phyloP scores from a whole-genome alignment of 2,329 filamentous ascomycete genomes.

The Nemania diffusa region DNA sequence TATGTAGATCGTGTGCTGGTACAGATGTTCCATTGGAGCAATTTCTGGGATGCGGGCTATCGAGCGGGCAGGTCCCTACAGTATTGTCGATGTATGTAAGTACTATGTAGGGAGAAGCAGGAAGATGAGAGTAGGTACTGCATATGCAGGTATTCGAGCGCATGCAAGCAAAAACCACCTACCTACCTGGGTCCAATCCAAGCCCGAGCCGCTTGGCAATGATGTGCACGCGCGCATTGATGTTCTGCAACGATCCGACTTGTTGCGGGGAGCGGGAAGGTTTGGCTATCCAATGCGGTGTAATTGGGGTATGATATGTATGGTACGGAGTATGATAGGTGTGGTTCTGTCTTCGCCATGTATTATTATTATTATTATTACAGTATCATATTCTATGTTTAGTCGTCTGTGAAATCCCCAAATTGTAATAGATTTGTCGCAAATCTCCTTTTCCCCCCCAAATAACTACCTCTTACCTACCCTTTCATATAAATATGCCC shows the following conservation, averaged over 20 bases:
- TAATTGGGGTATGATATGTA: too few species aligned
- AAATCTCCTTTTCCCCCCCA: background rate
- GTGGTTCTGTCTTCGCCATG: too few species aligned
- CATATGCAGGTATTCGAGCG: background rate
- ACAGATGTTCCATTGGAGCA: background rate
- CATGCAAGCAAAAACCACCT: background rate
- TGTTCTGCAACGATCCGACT: slow-evolving; percentile 23
- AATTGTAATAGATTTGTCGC: background rate
- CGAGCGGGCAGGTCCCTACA: too few species aligned
- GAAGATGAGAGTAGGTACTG: background rate
- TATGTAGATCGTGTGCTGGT: too few species aligned
- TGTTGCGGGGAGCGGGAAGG: slow-evolving; percentile 28
- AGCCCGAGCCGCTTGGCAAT: slow-evolving; percentile 33
- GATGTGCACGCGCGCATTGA: slow-evolving; percentile 17
- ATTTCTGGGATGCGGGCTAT: too few species aligned
- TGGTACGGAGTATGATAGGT: background rate
- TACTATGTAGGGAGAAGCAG: background rate
- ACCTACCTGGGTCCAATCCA: background rate
- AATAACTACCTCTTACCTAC: background rate
- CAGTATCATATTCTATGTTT: too few species aligned
- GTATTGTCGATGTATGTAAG: background rate
- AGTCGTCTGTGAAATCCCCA: background rate
- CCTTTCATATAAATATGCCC: too few species aligned
- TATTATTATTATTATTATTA: too few species aligned
- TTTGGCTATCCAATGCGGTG: background rate